Conservation (phyloP, 306 rosid species). For the Leucaena leucocephala region DNA sequence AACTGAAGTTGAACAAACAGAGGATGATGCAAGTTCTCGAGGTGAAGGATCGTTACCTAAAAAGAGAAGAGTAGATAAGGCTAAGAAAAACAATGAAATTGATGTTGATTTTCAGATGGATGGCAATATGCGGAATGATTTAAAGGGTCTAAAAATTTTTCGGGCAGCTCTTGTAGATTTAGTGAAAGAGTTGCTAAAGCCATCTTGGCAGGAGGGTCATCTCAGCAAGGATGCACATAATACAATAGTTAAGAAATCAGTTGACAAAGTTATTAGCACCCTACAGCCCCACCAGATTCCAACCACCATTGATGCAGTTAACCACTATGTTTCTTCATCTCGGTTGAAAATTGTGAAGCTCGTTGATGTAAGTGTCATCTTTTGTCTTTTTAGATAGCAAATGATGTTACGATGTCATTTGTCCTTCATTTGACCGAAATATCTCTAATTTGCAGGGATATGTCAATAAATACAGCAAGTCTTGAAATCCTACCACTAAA, state of each 20-base stretch:
- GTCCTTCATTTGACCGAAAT: slow-evolving; percentile 45
- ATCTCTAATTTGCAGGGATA: slow-evolving; percentile 83
- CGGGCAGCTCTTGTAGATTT: slow-evolving; percentile 78
- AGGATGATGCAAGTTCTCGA: slow-evolving; percentile 45
- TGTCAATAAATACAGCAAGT: slow-evolving; percentile 79
- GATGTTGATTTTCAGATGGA: slow-evolving; percentile 53
- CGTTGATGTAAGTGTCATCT: slow-evolving; percentile 66
- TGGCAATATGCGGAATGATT: slow-evolving; percentile 54
- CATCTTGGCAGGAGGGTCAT: slow-evolving; percentile 85
- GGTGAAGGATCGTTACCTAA: slow-evolving; percentile 51
- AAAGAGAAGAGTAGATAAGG: slow-evolving; percentile 54
- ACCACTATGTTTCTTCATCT: slow-evolving; percentile 67
- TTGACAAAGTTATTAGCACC: slow-evolving; percentile 82
- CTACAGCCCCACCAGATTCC: slow-evolving; percentile 78
- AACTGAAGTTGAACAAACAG: slow-evolving; percentile 35
- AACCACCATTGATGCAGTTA: slow-evolving; percentile 54
- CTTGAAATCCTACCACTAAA: slow-evolving; percentile 55
- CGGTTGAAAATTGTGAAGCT: slow-evolving; percentile 77
- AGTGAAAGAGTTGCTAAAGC: slow-evolving; percentile 87
- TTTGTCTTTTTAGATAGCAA: slow-evolving; percentile 30
- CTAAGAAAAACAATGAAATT: slow-evolving; percentile 48
- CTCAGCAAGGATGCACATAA: slow-evolving; percentile 84
- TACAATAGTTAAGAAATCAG: slow-evolving; percentile 75
- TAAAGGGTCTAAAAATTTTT: slow-evolving; percentile 55
- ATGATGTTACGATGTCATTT: slow-evolving; percentile 34